phyloP scores from a whole-genome alignment of 2,329 filamentous ascomycete species.

The Colletotrichum liaoningense region DNA sequence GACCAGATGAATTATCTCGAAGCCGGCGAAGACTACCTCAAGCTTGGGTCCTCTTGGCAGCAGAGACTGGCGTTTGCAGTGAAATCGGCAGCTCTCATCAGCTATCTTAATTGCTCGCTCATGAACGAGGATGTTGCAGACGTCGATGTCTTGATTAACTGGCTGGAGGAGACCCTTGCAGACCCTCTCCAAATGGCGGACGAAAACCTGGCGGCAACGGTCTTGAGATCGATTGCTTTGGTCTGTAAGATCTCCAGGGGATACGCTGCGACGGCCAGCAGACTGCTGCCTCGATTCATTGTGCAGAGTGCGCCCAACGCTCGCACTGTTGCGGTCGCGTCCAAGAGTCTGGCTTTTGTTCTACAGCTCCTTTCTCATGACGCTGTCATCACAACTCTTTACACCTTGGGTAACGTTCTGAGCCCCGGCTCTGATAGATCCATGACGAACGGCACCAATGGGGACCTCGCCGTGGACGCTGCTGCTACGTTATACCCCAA shows the following conservation, averaged over 20 bases:
- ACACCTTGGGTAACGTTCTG: constrained; percentile 94
- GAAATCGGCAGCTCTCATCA: constrained; percentile 83
- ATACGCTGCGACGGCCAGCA: constrained; percentile 80
- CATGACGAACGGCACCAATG: constrained; percentile 64
- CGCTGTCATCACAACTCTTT: constrained; percentile 92
- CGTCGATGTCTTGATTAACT: constrained; percentile 80
- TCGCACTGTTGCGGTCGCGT: constrained; percentile 79
- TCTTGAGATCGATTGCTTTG: constrained; percentile 84
- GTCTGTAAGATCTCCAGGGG: constrained; percentile 80
- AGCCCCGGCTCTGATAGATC: constrained; percentile 74
- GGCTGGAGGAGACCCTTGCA: constrained; percentile 85
- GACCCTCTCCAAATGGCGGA: constrained; percentile 88
- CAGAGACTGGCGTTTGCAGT: constrained; percentile 88
- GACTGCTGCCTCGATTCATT: constrained; percentile 86
- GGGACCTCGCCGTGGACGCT: constrained; percentile 46
- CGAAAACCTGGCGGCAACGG: constrained; percentile 78
- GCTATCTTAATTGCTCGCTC: constrained; percentile 86
- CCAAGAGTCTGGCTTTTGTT: constrained; percentile 85
- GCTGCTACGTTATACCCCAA: constrained; percentile 62
- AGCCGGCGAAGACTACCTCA: constrained; percentile 89
- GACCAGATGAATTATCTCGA: constrained; percentile 91
- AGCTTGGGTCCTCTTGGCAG: constrained; percentile 86
- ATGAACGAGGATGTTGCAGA: constrained; percentile 86
- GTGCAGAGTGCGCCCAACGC: constrained; percentile 82
- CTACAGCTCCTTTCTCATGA: constrained; percentile 89